Evolutionary conservation across 2,329 filamentous ascomycete genomes (phyloP).

Genomic region (Botrytis medusae): DNA sequence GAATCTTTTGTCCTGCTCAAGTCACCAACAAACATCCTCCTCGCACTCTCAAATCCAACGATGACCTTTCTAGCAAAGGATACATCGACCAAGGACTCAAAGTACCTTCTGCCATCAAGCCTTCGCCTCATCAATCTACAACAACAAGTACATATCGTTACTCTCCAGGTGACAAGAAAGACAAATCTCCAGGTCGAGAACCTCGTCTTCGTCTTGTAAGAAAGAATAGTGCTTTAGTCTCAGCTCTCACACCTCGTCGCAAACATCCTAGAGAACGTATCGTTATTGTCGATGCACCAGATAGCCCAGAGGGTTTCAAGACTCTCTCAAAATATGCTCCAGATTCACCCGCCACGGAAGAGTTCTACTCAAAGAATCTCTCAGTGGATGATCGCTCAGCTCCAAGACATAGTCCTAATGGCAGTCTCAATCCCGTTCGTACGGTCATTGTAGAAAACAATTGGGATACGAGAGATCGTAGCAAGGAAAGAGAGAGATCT

Average conservation of each 20-base stretch:
- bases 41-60: slow-evolving; percentile 41
- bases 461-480: slow-evolving; percentile 7
- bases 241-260: slow-evolving; percentile 29
- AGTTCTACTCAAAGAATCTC: slow-evolving; percentile 31
- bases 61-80: slow-evolving; percentile 39
- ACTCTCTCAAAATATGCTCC: slow-evolving; percentile 47
- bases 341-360: slow-evolving; percentile 41
- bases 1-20: slow-evolving; percentile 46
- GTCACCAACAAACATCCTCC: slow-evolving; percentile 46
- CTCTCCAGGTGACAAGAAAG: slow-evolving; percentile 39
- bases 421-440: slow-evolving; percentile 25
- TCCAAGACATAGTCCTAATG: slow-evolving; percentile 28
- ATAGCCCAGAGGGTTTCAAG: slow-evolving; percentile 45
- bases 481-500: slow-evolving; percentile 7
- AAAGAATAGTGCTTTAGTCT: slow-evolving; percentile 33
- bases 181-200: slow-evolving; percentile 32
- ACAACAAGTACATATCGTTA: slow-evolving; percentile 33
- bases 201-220: slow-evolving; percentile 42
- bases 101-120: slow-evolving; percentile 31
- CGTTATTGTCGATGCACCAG: slow-evolving; percentile 47
- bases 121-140: slow-evolving; percentile 37
- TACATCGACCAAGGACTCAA: slow-evolving; percentile 20
- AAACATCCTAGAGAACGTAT: slow-evolving; percentile 45
- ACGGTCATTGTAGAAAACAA: slow-evolving; percentile 19
- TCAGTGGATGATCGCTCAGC: slow-evolving; percentile 36